Percentiles rank a stretch among this genome's conserved stretches.
phyloP scores from a whole-genome alignment of 148 eudicot species.

The Heliosperma pusillum region DNA sequence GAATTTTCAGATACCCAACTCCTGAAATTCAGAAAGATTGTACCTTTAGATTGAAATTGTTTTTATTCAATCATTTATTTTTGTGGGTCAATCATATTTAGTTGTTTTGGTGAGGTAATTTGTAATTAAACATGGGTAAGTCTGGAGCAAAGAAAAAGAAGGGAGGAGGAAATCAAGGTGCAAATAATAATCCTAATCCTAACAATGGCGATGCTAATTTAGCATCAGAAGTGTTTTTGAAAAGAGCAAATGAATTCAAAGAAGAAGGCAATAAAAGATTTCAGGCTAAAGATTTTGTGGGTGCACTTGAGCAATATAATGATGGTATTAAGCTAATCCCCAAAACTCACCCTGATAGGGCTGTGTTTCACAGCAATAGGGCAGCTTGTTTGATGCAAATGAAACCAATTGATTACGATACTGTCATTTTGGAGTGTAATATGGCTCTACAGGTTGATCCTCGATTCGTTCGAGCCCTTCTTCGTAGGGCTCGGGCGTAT shows the following conservation, averaged over 20 bases:
- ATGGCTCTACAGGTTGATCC: slow-evolving; percentile 85
- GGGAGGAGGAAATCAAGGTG: slow-evolving; percentile 42
- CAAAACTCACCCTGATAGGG: slow-evolving; percentile 70
- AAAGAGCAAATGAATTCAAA: slow-evolving; percentile 84
- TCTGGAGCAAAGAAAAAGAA: slow-evolving; percentile 91
- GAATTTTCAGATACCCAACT: slow-evolving; percentile 2
- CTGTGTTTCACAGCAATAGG: slow-evolving; percentile 82
- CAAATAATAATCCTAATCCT: slow-evolving; percentile 29
- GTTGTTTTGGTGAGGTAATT: slow-evolving; percentile 5
- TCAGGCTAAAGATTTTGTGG: slow-evolving; percentile 64
- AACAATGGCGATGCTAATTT: slow-evolving; percentile 49
- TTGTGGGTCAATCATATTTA: background rate
- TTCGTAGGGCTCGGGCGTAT: slow-evolving; percentile 74
- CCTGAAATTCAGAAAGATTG: slow-evolving; percentile 17
- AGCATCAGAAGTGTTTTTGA: slow-evolving; percentile 60
- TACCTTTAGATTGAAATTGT: slow-evolving; percentile 14
- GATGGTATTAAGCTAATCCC: slow-evolving; percentile 79
- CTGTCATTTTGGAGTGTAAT: slow-evolving; percentile 69
- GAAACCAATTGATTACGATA: slow-evolving; percentile 80
- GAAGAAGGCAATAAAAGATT: slow-evolving; percentile 79
- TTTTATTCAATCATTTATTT: background rate
- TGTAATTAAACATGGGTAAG: slow-evolving; percentile 73
- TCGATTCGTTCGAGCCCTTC: slow-evolving; percentile 56
- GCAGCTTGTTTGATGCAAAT: slow-evolving; percentile 98
- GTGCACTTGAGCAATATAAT: slow-evolving; percentile 77